Percentiles rank a stretch among this genome's conserved stretches.
phyloP scores from a whole-genome alignment of 768 basidiomycete genomes.

The Phylloporus scabripes region DNA sequence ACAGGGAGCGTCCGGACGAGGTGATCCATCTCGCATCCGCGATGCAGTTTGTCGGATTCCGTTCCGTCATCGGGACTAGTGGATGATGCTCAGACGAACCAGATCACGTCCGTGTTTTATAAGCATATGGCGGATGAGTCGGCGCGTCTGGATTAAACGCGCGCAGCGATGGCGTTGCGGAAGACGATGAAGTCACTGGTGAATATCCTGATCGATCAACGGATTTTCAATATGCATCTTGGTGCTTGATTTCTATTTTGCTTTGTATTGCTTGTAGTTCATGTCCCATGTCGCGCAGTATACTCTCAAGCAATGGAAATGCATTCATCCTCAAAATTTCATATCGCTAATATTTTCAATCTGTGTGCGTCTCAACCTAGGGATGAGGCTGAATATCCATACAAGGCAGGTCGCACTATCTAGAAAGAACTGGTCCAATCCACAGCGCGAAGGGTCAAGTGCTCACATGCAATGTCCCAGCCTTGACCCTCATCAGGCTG shows the following conservation, averaged over 20 bases:
- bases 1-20: background rate
- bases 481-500: constrained; percentile 50
- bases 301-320: no score
- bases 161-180: background rate
- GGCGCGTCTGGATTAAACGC: background rate
- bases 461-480: no score
- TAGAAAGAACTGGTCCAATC: background rate
- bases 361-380: no score
- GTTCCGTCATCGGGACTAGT: background rate
- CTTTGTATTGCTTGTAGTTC: no score
- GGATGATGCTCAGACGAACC: background rate
- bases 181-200: background rate
- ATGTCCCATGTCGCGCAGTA: no score
- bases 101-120: background rate
- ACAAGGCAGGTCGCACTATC: no score
- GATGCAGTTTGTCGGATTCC: background rate
- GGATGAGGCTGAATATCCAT: no score
- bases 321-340: no score
- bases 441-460: no score
- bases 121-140: background rate
- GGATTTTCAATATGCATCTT: background rate
- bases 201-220: background rate
- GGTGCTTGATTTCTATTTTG: background rate
- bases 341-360: no score
- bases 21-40: background rate